A percentile compares a stretch with the other conserved stretches of the same genome.
Evolutionary conservation across 805 yeast species (phyloP).

Genomic region (Cyberlindnera amylophila): DNA sequence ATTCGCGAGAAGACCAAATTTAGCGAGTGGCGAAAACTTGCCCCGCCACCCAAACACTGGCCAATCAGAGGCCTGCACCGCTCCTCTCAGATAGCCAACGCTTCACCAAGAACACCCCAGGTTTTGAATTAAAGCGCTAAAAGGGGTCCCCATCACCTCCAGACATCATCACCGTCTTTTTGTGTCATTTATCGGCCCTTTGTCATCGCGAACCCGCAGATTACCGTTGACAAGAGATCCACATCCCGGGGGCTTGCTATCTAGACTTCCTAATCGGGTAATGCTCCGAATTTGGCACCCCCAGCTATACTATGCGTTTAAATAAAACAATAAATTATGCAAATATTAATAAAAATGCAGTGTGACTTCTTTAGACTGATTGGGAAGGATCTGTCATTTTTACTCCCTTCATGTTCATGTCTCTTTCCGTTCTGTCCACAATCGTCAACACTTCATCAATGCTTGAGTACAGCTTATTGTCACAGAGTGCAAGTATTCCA

Average conservation of each 20-base stretch:
- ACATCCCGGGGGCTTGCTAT: not conserved
- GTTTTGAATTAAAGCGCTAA: too few species aligned
- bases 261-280: conserved; percentile 1
- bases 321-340: not conserved
- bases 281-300: too few species aligned
- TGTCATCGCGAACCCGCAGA: not conserved
- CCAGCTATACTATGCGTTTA: too few species aligned
- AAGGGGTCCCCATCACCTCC: too few species aligned
- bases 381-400: conserved; percentile 1
- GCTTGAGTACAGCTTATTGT: conserved; percentile 17
- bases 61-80: conserved; percentile 1
- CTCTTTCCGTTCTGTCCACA: conserved; percentile 16
- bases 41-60: conserved; percentile 1
- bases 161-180: not conserved
- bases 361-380: too few species aligned
- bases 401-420: conserved; percentile 1
- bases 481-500: conserved; percentile 46
- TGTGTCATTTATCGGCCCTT: not conserved
- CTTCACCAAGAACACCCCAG: not conserved
- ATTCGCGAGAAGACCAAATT: not conserved
- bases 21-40: not conserved
- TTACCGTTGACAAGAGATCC: not conserved
- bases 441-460: conserved; percentile 25
- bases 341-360: not conserved
- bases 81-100: not conserved